Evolutionary conservation across 2,329 filamentous ascomycete genomes (phyloP), one percentile per base, ranked within the genome.

Genomic region (Metarhizium sp.): DNA sequence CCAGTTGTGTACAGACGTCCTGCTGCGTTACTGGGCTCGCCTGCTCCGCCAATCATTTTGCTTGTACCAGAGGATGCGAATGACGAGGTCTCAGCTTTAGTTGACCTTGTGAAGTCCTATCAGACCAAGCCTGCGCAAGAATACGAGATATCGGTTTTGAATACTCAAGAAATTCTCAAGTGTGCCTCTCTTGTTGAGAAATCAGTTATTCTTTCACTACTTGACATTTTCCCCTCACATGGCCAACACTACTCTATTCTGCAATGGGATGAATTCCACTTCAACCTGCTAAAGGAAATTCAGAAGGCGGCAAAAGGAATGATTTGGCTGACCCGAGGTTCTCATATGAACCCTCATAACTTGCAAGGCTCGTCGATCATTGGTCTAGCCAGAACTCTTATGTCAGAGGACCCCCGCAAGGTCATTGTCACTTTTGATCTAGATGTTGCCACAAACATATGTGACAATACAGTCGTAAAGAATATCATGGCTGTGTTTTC

Each of bases 321-420:
- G 1, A 50, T 82, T 1, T 82, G 79, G 78, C 58, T 79, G 18
- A 76, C 76, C 0, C 64, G 66, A 0, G 73, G 73, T 4, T 75
- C 73, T 2, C 71, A 75, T 34, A 70, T 63, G 66, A 66, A 58
- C 47, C 64, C 63, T 14, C 51, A 36, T 43, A 68, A 66, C 16
- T 75, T 77, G 0, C 61, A 62, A 29, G 64, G 67, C 13, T 67
- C 76, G 2, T 67, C 73, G 0, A 69, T 78, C 20, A 62, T 75
- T n/a, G 77, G 73, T 2, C 62, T 81, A 16, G 70, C 75, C 1
- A 69, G 78, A 20, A 75, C 76, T 0, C 64, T 81, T 8, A 71
- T 75, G 50, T 80, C 78, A 0, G 78, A 81, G 50, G 73, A 78
- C 57, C 66, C 71, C 0, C 67, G 71, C 18, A 77, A 71, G 59